Evolutionary conservation across 768 basidiomycete genomes (phyloP), one percentile per base, ranked within the genome.

Genomic region (Xerocomus brunneocitrinus): DNA sequence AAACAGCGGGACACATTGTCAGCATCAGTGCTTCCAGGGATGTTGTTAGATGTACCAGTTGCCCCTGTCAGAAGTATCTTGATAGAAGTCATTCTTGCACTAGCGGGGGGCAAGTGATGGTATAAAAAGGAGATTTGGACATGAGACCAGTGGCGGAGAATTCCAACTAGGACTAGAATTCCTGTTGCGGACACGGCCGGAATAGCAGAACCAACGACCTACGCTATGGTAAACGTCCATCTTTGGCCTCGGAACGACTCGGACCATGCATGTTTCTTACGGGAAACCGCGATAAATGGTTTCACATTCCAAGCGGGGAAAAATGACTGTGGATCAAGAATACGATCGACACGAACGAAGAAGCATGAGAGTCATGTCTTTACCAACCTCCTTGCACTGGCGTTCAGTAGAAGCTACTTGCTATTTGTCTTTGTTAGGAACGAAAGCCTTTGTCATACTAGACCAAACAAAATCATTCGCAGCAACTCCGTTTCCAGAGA

Each of bases 381-480:
- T 16, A 19, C 7, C 16, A 8, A 38, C 6, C n/a, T 19, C 19
- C 19, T 19, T 19, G 19, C 19, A 19, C 19, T 19, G 19, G 19
- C 19, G 19, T 19, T 19, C 19, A 19, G 19, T 19, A 19, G 19
- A 19, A 19, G 19, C 19, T 1, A n/a, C 19, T 6, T 22, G 28
- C 52, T 69, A 14, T 69, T 69, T 69, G 8, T 40, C 35, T 1
- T 10, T 58, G 49, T 67, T 67, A 66, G 61, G 52, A 59, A 50
- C 55, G 38, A 27, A 68, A 57, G 67, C 56, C 34, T 44, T 54
- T 61, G 62, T 32, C 52, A 68, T 12, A 66, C 51, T 30, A 36
- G 25, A 53, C 55, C 60, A 68, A 66, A 64, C 40, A 61, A 42
- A 53, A 10, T 12, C 45, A 46, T n/a, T 54, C 60, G 54, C 57